These are phyloP conservation scores for Amanita phalloides DNA, from an alignment of 768 basidiomycete genomes.

Conservation along the genomic window DNA sequence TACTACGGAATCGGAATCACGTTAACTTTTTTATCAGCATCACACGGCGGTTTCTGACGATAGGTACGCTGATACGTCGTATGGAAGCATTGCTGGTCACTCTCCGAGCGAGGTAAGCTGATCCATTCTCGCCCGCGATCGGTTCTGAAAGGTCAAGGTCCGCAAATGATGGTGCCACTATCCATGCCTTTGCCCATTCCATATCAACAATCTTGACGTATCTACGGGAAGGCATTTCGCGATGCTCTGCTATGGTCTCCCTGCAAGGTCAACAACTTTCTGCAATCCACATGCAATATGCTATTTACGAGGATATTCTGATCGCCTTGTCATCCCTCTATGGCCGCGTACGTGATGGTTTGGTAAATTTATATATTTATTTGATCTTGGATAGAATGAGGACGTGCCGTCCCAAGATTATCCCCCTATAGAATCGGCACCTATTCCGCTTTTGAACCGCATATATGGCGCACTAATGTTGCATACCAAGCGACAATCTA, in stretches of 20 bases:
- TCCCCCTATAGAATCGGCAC: conserved; percentile 27
- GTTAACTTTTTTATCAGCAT: conserved; percentile 28
- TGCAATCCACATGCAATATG: conserved; percentile 41
- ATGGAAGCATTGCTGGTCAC: conserved; percentile 41
- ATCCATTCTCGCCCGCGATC: neutral
- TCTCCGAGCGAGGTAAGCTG: conserved; percentile 38
- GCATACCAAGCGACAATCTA: conserved; percentile 46
- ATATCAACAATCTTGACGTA: conserved; percentile 43
- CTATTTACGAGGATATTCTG: conserved; percentile 35
- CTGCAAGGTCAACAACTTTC: conserved; percentile 13
- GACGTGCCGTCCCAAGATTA: conserved; percentile 26
- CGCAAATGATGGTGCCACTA: conserved; percentile 36
- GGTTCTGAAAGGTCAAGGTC: conserved; percentile 20
- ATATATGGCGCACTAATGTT: conserved; percentile 47
- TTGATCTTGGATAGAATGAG: conserved; percentile 19
- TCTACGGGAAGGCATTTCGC: conserved; percentile 35
- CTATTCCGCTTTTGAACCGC: conserved; percentile 43
- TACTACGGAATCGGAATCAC: neutral
- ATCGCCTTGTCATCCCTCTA: conserved; percentile 47
- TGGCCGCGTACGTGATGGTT: conserved; percentile 35
- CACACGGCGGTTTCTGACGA: conserved; percentile 48
- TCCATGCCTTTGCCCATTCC: conserved; percentile 59
- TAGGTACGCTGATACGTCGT: conserved; percentile 60
- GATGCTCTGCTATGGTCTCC: conserved; percentile 24
- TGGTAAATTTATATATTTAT: neutral